These are phyloP conservation scores for Rhizophlyctis rosea DNA, from an alignment of 192 early-diverging fungal genomes.

Conservation along the genomic window DNA sequence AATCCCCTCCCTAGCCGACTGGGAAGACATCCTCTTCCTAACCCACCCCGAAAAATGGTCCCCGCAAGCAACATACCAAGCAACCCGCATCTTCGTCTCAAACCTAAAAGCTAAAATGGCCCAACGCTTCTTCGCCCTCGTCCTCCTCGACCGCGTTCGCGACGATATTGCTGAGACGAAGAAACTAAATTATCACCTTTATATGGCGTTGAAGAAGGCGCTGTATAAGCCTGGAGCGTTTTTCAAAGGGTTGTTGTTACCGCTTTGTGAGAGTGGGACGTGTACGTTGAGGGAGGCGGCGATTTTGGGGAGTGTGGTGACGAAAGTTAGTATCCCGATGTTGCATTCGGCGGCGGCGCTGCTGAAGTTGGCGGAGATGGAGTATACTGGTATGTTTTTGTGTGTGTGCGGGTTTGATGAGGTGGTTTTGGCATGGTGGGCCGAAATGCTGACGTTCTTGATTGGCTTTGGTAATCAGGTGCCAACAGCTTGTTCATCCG, in stretches of 20 bases:
- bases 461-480: conserved; percentile 36
- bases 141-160: conserved; percentile 87
- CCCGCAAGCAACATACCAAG: conserved; percentile 93
- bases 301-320: conserved; percentile 86
- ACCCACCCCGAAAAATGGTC: conserved; percentile 93
- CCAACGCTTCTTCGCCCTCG: conserved; percentile 84
- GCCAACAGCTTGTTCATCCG: conserved; percentile 94
- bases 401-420: background rate
- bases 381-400: conserved; percentile 73
- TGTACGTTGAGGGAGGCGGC: conserved; percentile 97
- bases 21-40: conserved; percentile 94
- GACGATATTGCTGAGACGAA: conserved; percentile 96
- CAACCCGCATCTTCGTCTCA: conserved; percentile 95
- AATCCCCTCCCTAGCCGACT: conserved; percentile 89
- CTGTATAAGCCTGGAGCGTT: conserved; percentile 96
- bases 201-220: conserved; percentile 94
- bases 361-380: conserved; percentile 94
- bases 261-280: conserved; percentile 80
- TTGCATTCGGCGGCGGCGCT: conserved; percentile 93
- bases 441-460: background rate
- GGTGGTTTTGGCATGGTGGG: background rate
- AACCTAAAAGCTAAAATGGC: conserved; percentile 92
- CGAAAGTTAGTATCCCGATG: conserved; percentile 91
- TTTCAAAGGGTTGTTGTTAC: conserved; percentile 96
- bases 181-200: conserved; percentile 96